Conservation (phyloP, 345 rosid genomes). For the Populus simonii region DNA sequence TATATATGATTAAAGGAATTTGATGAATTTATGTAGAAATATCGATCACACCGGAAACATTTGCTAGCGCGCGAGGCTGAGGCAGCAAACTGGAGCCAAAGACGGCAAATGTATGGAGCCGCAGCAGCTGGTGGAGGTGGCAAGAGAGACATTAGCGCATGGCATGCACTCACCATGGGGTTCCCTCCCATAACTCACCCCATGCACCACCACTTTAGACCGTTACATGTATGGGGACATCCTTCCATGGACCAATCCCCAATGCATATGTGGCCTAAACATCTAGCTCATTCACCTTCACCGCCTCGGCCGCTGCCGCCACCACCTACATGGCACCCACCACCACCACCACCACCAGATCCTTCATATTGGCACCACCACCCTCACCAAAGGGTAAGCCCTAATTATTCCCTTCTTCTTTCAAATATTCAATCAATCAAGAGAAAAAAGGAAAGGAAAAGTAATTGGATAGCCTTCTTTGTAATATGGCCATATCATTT, state of each 20-base stretch:
- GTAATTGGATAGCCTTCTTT: no score
- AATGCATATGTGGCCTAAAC: slow-evolving; percentile 70
- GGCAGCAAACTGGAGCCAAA: slow-evolving; percentile 74
- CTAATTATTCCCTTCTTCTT: neutral
- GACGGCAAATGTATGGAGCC: slow-evolving; percentile 56
- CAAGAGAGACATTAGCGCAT: slow-evolving; percentile 43
- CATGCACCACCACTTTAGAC: slow-evolving; percentile 55
- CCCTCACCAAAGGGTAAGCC: slow-evolving; percentile 42
- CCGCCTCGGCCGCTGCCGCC: slow-evolving; percentile 32
- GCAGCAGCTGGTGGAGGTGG: slow-evolving; percentile 34
- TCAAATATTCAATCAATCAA: neutral
- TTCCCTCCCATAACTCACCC: slow-evolving; percentile 61
- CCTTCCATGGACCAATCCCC: slow-evolving; percentile 49
- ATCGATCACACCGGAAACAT: slow-evolving; percentile 86
- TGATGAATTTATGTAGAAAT: slow-evolving; percentile 50
- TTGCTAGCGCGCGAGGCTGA: slow-evolving; percentile 78
- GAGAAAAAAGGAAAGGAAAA: neutral
- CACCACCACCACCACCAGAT: slow-evolving; percentile 31
- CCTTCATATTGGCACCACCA: slow-evolving; percentile 62
- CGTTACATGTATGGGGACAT: slow-evolving; percentile 88
- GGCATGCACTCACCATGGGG: slow-evolving; percentile 70
- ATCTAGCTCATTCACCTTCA: slow-evolving; percentile 32
- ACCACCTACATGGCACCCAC: slow-evolving; percentile 39
- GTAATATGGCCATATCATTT: neutral
- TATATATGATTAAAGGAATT: neutral